Percentiles rank a stretch among this genome's conserved stretches.
phyloP scores from a whole-genome alignment of 106 monocot genomes.

The Ottelia alismoides region DNA sequence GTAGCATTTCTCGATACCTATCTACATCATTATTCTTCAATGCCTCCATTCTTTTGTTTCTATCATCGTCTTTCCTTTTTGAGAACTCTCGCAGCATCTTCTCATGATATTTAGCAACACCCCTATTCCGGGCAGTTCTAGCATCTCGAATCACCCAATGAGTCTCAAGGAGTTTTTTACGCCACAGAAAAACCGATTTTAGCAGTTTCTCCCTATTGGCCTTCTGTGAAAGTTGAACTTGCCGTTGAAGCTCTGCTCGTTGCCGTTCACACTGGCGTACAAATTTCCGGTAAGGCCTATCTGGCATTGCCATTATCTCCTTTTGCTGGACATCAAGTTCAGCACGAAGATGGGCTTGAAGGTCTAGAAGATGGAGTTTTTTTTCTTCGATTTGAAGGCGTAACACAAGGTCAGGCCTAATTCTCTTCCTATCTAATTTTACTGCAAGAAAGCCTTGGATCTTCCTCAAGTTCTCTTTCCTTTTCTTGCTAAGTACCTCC shows the following conservation, averaged over 20 bases:
- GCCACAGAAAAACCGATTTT: slow-evolving; percentile 86
- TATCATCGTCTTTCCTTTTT: slow-evolving; percentile 77
- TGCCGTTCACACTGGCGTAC: slow-evolving; percentile 85
- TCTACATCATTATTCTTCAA: slow-evolving; percentile 98
- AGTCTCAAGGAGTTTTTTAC: slow-evolving; percentile 90
- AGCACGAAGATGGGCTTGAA: slow-evolving; percentile 73
- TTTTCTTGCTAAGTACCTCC: slow-evolving; percentile 62
- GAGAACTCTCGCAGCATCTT: slow-evolving; percentile 86
- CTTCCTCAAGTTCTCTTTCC: slow-evolving; percentile 59
- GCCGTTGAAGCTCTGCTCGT: slow-evolving; percentile 57
- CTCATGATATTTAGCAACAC: slow-evolving; percentile 92
- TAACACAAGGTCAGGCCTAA: slow-evolving; percentile 77
- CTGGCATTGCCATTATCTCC: slow-evolving; percentile 94
- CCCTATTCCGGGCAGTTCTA: slow-evolving; percentile 69
- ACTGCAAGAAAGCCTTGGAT: slow-evolving; percentile 67
- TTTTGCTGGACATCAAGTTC: slow-evolving; percentile 84
- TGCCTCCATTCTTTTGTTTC: slow-evolving; percentile 95
- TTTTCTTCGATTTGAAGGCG: slow-evolving; percentile 90
- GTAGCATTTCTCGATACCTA: slow-evolving; percentile 83
- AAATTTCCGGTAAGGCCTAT: slow-evolving; percentile 79
- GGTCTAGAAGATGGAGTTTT: slow-evolving; percentile 69
- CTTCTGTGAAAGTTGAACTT: slow-evolving; percentile 78
- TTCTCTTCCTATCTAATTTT: slow-evolving; percentile 73
- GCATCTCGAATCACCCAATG: slow-evolving; percentile 97
- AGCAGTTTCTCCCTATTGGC: slow-evolving; percentile 60